Evolutionary conservation across 176 grass and related monocot species (phyloP).

Genomic region (Phoenix roebelenii): DNA sequence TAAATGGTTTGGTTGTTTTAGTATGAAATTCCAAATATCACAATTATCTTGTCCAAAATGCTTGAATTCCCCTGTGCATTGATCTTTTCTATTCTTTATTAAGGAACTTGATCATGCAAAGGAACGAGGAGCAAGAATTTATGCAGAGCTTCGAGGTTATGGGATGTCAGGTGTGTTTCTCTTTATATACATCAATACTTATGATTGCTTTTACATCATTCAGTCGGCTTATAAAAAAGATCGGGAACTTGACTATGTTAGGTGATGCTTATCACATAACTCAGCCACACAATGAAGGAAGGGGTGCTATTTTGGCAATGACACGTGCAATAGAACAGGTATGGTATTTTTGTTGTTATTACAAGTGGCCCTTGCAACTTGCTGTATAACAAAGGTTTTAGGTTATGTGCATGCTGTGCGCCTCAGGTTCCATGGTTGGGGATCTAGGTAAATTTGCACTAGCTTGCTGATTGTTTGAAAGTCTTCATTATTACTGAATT

Average conservation of each 20-base stretch:
- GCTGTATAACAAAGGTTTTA: not conserved
- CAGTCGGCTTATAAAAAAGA: not conserved
- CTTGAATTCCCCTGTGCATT: not conserved
- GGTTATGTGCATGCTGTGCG: no score
- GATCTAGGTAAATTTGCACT: no score
- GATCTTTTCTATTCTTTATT: not conserved
- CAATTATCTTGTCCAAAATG: no score
- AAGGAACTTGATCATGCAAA: constrained; percentile 83
- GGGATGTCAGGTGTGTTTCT: constrained; percentile 80
- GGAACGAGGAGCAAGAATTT: constrained; percentile 72
- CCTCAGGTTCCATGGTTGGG: no score
- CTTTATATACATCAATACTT: constrained; percentile 1
- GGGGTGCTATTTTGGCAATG: constrained; percentile 86
- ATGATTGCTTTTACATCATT: no score
- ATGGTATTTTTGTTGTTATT: not conserved
- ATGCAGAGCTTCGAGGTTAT: constrained; percentile 86
- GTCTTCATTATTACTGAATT: no score
- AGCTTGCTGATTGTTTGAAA: no score
- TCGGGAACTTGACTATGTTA: constrained; percentile 19
- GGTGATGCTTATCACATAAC: constrained; percentile 97
- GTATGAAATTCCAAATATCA: no score
- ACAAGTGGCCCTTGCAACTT: constrained; percentile 2
- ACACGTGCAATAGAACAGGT: constrained; percentile 69
- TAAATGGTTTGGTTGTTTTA: no score
- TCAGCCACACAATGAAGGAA: constrained; percentile 65